Conservation (phyloP, 176 grass and related monocot genomes). For the Otatea glauca region DNA sequence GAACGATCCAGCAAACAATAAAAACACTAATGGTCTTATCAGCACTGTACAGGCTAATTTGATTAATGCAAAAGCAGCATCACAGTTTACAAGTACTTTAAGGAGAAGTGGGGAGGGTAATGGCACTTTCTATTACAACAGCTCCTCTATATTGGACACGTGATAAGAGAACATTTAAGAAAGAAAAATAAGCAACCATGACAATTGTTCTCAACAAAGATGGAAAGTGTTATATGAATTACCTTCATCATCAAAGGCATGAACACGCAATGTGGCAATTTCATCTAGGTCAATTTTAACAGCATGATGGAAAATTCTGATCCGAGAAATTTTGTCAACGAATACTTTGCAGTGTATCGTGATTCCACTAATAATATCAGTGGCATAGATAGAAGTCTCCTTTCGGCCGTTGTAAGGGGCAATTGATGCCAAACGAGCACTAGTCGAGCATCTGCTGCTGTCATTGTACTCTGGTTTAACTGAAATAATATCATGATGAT, state of each 20-base stretch:
- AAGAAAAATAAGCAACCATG: neutral
- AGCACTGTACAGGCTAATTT: neutral
- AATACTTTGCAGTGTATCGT: conserved; percentile 94
- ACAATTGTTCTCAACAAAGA: neutral
- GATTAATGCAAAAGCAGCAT: conserved; percentile 17
- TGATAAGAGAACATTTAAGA: neutral
- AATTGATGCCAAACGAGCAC: conserved; percentile 75
- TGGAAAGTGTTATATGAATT: conserved; percentile 1
- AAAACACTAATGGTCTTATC: neutral
- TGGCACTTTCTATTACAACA: neutral
- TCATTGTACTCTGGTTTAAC: conserved; percentile 88
- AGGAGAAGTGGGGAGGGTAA: neutral
- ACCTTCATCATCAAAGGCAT: conserved; percentile 90
- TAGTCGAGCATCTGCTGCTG: conserved; percentile 84
- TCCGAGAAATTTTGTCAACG: conserved; percentile 80
- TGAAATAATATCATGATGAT: conserved; percentile 92
- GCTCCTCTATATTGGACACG: neutral
- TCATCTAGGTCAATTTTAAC: conserved; percentile 97
- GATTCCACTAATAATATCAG: conserved; percentile 73
- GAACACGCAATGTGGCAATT: conserved; percentile 75
- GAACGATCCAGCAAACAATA: conserved; percentile 1
- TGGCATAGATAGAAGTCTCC: conserved; percentile 95
- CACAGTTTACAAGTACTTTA: conserved; percentile 5
- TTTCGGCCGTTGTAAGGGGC: conserved; percentile 74
- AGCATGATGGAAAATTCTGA: conserved; percentile 92